A percentile compares a stretch with the other conserved stretches of the same genome.
Evolutionary conservation across 371 early-diverging fungal species (phyloP).

Genomic region (Parasitella parasitica): DNA sequence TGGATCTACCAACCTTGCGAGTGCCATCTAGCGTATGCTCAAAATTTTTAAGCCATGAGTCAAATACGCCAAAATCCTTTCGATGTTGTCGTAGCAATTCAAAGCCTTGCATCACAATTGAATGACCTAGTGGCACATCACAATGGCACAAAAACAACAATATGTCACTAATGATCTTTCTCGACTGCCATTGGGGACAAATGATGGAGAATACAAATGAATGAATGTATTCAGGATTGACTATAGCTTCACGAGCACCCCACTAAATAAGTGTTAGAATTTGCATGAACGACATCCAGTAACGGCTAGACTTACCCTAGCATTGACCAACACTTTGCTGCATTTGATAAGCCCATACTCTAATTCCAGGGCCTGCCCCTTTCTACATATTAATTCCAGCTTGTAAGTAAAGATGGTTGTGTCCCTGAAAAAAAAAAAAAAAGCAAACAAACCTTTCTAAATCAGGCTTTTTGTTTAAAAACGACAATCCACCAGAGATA

Average conservation of each 20-base stretch:
- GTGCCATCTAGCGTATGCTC: constrained; percentile 70
- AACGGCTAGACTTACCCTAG: constrained; percentile 34
- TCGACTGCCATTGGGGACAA: constrained; percentile 67
- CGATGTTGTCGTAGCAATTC: constrained; percentile 49
- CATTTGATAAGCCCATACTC: constrained; percentile 76
- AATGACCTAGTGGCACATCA: constrained; percentile 70
- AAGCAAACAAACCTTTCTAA: constrained; percentile 10
- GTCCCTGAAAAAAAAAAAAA: not conserved
- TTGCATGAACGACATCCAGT: too few relatives aligned
- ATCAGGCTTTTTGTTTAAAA: constrained; percentile 42
- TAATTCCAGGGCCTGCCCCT: constrained; percentile 59
- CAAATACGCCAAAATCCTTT: constrained; percentile 59
- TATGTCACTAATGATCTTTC: constrained; percentile 71
- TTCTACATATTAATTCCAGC: constrained; percentile 28
- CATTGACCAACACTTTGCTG: constrained; percentile 69
- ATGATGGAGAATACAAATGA: constrained; percentile 71
- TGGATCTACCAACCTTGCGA: constrained; percentile 63
- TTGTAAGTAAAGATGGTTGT: not conserved
- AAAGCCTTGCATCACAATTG: constrained; percentile 55
- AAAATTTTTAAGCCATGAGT: constrained; percentile 74
- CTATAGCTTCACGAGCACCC: constrained; percentile 73
- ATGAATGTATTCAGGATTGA: constrained; percentile 60
- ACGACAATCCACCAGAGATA: constrained; percentile 54
- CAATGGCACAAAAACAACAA: constrained; percentile 77
- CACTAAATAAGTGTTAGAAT: too few relatives aligned